Evolutionary conservation across 495 filamentous ascomycete genomes (phyloP).

Genomic region (Friedmanniomyces endolithicus): DNA sequence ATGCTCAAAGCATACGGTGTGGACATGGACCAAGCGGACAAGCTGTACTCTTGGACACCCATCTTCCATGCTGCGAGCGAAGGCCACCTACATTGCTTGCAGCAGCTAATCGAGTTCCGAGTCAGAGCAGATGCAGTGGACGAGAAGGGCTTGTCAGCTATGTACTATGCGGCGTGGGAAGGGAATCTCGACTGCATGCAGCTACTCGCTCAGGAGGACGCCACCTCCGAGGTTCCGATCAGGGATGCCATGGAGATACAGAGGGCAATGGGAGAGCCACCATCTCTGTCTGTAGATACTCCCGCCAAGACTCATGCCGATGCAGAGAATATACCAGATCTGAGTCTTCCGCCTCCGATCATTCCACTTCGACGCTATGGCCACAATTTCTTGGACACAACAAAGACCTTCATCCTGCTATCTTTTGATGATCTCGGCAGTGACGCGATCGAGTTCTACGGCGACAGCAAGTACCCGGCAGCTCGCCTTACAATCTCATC

Average conservation of each 20-base stretch:
- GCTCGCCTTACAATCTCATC: constrained; percentile 92
- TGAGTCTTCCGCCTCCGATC: constrained; percentile 90
- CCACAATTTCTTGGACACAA: constrained; percentile 87
- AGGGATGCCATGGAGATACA: constrained; percentile 37
- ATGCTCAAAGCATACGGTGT: constrained; percentile 75
- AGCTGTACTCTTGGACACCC: constrained; percentile 93
- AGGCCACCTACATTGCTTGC: constrained; percentile 78
- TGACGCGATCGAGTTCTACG: constrained; percentile 77
- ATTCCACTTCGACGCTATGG: constrained; percentile 89
- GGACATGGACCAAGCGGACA: constrained; percentile 85
- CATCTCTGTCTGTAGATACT: constrained; percentile 5
- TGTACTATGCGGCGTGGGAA: constrained; percentile 99
- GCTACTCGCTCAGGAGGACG: constrained; percentile 39
- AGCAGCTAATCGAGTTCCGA: constrained; percentile 60
- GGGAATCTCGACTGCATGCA: constrained; percentile 91
- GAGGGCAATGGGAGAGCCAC: constrained; percentile 14
- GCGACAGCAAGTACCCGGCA: constrained; percentile 88
- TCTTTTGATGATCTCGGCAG: constrained; percentile 60
- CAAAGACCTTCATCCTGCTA: constrained; percentile 86
- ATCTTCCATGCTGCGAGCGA: constrained; percentile 94
- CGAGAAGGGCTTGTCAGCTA: constrained; percentile 82
- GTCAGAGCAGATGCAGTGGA: constrained; percentile 66
- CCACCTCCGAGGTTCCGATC: neutral
- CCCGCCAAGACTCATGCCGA: constrained; percentile 58
- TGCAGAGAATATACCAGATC: constrained; percentile 73